These are phyloP conservation scores for Hygrophorus russula DNA, from an alignment of 768 basidiomycete genomes.

Conservation along the genomic window DNA sequence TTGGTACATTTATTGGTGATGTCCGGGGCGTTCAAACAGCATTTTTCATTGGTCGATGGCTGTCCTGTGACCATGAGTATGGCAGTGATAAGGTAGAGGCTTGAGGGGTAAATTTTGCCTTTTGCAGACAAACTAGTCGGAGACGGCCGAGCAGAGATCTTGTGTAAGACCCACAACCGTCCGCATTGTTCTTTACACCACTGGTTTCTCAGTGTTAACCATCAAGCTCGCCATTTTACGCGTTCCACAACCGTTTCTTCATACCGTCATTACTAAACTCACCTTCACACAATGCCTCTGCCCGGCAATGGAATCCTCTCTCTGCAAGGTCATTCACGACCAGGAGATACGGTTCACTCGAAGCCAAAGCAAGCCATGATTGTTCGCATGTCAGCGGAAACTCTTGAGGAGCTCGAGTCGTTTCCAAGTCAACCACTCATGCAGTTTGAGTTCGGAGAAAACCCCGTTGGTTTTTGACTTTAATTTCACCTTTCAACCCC, in stretches of 20 bases:
- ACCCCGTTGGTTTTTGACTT: constrained; percentile 33
- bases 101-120: too few species aligned
- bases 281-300: constrained; percentile 46
- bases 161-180: too few species aligned
- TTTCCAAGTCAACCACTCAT: constrained; percentile 32
- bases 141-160: too few species aligned
- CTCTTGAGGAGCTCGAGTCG: constrained; percentile 54
- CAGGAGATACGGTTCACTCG: constrained; percentile 43
- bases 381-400: constrained; percentile 63
- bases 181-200: too few species aligned
- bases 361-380: constrained; percentile 67
- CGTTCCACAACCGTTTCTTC: background rate
- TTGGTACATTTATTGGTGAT: too few species aligned
- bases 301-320: constrained; percentile 42
- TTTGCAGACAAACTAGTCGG: too few species aligned
- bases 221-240: too few species aligned
- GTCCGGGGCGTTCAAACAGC: too few species aligned
- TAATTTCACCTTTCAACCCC: background rate
- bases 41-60: too few species aligned
- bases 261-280: background rate
- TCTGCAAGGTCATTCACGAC: constrained; percentile 45
- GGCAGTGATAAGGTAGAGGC: too few species aligned
- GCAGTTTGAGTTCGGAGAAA: constrained; percentile 52
- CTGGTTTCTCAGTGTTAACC: too few species aligned
- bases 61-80: too few species aligned